Percentiles rank a stretch among this genome's conserved stretches.
These are phyloP conservation scores for Nematocida sp. DNA, from an alignment of 371 early-diverging fungal species.

Conservation along the genomic window DNA sequence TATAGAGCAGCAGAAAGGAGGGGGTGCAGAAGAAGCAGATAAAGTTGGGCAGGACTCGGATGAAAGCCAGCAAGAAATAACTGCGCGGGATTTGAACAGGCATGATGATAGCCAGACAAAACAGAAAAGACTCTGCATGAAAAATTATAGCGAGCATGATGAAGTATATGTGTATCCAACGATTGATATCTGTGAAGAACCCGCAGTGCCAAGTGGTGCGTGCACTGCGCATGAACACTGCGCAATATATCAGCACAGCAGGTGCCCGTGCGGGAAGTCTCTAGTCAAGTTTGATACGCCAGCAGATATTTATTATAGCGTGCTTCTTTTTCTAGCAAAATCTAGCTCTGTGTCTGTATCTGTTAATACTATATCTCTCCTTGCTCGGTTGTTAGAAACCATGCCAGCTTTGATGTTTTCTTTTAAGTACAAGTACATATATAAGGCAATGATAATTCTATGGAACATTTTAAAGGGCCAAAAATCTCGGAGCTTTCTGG, in stretches of 20 bases:
- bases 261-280: not conserved
- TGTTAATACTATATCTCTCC: not conserved
- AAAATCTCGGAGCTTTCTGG: not conserved
- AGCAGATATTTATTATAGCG: not conserved
- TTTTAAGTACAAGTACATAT: conserved; percentile 3
- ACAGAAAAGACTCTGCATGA: not conserved
- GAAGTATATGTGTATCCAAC: conserved; percentile 1
- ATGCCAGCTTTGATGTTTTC: conserved; percentile 1
- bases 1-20: not conserved
- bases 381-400: not conserved
- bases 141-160: not conserved
- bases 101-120: not conserved
- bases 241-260: not conserved
- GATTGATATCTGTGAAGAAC: not conserved
- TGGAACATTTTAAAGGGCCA: conserved; percentile 15
- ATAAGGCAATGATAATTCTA: conserved; percentile 9
- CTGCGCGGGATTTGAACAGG: not conserved
- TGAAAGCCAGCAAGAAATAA: not conserved
- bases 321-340: conserved; percentile 24
- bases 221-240: not conserved
- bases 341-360: conserved; percentile 9
- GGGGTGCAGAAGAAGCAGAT: no score
- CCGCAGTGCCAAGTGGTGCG: not conserved
- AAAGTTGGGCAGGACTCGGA: not conserved
- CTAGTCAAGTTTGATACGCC: not conserved